Base-by-base conservation (phyloP, 805 yeast species). In the Saccharomyces mikatae region DNA sequence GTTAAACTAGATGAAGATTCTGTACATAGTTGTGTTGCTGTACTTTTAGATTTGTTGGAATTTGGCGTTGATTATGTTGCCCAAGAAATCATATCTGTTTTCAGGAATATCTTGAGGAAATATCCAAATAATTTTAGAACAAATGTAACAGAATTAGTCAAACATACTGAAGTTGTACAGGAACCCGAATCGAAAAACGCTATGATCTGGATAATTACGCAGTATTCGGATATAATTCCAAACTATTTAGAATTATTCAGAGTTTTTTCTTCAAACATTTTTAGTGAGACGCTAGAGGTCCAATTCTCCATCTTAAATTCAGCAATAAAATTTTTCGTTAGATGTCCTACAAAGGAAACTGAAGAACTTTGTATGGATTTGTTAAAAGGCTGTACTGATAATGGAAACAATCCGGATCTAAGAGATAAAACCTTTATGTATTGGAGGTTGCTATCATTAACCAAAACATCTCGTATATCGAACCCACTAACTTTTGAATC, bases 351-450 rank as follows among this genome's bases (percentile, higher is more conserved):
- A 3, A 62, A 71, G 13, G 67, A 67, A 22, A 83, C 84, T 1
- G 86, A 86, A 60, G 63, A 72, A 1, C 62, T 85, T 11, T 80
- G 89, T 2, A 72, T 88, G 41, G 74, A 76, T 32, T 73, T 86
- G 0, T 71, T 90, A 53, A 83, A 82, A 62, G 69, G 74, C 66
- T 86, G 90, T 6, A 86, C 95, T 0, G 94, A 89, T 60, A 86
- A 83, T 11, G 73, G 77, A 1, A 83, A 84, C 57, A 84, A 89
- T 61, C 96, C 97, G 0, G 98, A 92, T 70, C 70, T 90, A 10
- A 77, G 97, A 57, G 95, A 89, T 59, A 72, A 96, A 44, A 97
- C 92, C 0, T 85, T 76, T 63, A 82, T 89, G 71, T 91, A 92
- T 71, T 86, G 96, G 94, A 76, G 96, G 54, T 70, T 91, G 29